A percentile compares a stretch with the other conserved stretches of the same genome.
Evolutionary conservation across 805 yeast genomes (phyloP).

Genomic region (Sugiyamaella lignohabitans): DNA sequence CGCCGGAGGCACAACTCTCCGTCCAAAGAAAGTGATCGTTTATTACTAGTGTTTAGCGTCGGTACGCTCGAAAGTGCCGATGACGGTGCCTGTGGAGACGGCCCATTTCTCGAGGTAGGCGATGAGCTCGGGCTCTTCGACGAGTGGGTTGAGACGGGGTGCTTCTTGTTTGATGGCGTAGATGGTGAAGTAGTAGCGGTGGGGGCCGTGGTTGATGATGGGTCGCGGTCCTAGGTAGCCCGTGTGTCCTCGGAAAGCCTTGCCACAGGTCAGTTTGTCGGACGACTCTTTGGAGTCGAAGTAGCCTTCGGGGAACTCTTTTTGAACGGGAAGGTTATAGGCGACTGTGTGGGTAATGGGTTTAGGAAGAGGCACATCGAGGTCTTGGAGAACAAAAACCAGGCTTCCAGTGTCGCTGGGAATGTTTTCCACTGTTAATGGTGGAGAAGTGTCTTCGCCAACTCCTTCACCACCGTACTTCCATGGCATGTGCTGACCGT

Average conservation of each 20-base stretch:
- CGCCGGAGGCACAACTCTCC: no score
- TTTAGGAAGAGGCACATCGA: conserved; percentile 17
- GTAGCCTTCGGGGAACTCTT: background rate
- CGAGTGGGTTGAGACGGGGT: conserved; percentile 1
- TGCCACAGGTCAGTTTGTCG: conserved; percentile 9
- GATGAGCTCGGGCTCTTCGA: conserved; percentile 1
- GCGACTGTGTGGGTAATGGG: conserved; percentile 16
- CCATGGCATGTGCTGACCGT: conserved; percentile 16
- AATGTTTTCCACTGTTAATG: conserved; percentile 9
- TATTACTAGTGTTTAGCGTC: conserved; percentile 5
- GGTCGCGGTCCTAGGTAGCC: conserved; percentile 20
- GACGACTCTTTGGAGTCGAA: background rate
- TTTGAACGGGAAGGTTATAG: conserved; percentile 8
- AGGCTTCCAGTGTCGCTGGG: conserved; percentile 13
- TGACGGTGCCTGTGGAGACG: conserved; percentile 11
- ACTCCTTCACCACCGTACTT: conserved; percentile 13
- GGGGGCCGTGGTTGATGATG: conserved; percentile 18
- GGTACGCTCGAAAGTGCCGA: conserved; percentile 18
- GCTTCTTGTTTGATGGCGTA: conserved; percentile 12
- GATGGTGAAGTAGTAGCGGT: conserved; percentile 17
- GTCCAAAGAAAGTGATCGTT: no score
- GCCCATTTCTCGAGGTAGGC: conserved; percentile 6
- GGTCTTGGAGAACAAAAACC: conserved; percentile 15
- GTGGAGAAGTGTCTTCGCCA: conserved; percentile 16
- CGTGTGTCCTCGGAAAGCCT: conserved; percentile 11